Base-by-base conservation (phyloP, 176 grass and related monocot species). In the Themeda triandra region DNA sequence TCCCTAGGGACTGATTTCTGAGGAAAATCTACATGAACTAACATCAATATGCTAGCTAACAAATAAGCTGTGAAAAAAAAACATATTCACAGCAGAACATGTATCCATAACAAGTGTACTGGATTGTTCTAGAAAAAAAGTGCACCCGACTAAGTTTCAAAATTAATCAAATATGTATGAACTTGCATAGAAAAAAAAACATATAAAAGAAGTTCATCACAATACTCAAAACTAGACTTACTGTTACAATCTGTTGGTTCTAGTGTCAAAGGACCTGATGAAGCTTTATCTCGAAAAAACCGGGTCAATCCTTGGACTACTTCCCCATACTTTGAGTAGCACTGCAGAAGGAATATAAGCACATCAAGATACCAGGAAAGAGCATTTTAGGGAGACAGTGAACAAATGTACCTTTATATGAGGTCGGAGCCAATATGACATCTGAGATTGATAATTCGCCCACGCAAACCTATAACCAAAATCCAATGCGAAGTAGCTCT, bases 341-440 rank as follows among this genome's bases (percentile, higher is more conserved):
- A 89, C 93, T 98, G 87, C 83, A 92, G 63, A 80, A 70, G 84
- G 73, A 78, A 73, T 49, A 86, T 73, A 76, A 44, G 39, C 49
- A 77, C 40, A 39, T 39, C 37, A 8, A 39, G 37, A 39, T 39
- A 39, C 6, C 37, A 81, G 75, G 30, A 83, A 63, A 79, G 1
- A 70, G 10, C 28, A 87, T 28, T 80, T 69, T 42, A 80, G 66
- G 58, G 49, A 77, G 78, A 41, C 75, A 36, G 76, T 66, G 51
- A 89, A 75, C 41, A 91, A 72, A 83, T 31, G 18, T 69, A 90
- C 96, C 93, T 95, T 95, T 87, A 93, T 86, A 92, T 98, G 54
- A 73, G 96, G 89, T 67, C 84, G 88, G 46, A 98, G 87, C 93
- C 96, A 98, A 66, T 95, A 92, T 14, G 93, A 95, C 91, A 98